Base-by-base conservation (phyloP, 2,329 filamentous ascomycete species). In the Cylindrodendrum hubeiense region DNA sequence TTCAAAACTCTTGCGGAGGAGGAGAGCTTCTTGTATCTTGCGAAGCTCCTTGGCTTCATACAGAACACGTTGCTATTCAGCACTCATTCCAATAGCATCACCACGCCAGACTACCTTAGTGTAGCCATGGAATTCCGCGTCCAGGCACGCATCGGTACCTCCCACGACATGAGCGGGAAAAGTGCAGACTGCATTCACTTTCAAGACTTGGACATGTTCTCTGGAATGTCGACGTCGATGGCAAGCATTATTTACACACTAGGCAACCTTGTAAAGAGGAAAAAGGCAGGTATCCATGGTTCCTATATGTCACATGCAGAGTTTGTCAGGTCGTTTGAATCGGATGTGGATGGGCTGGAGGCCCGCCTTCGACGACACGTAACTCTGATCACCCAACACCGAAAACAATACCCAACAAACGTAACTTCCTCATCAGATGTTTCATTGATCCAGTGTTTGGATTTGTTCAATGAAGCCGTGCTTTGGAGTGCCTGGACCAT, bases 191-290 rank as follows among this genome's bases (percentile, higher is more conserved):
- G n/a, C n/a, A n/a, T 43, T 43, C 41, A 44, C 10, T 44, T 44
- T 44, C 41, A n/a, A 44, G n/a, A 44, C 41, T n/a, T 44, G n/a
- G 41, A 44, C n/a, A 44, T 44, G 41, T 44, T 44, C 41, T 19
- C n/a, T 5, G 41, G 41, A 8, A 44, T 44, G 41, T 44, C n/a
- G 12, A n/a, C 41, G 5, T 3, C n/a, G 17, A 19, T 44, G 41
- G 41, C n/a, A 19, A 44, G 41, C n/a, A 19, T 21, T 10, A 19
- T 44, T 8, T 22, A 44, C n/a, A 44, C 41, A n/a, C 41, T 44
- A n/a, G 41, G 41, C 3, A 44, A 8, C 17, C 41, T 44, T 19
- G 17, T 44, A 3, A 44, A 44, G 41, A 3, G 19, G 41, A 44
- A 44, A n/a, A 44, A 44, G 41, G 41, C 41, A 21, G 41, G 41